phyloP scores from a whole-genome alignment of 805 yeast species.

The Nadsonia fulvescens region DNA sequence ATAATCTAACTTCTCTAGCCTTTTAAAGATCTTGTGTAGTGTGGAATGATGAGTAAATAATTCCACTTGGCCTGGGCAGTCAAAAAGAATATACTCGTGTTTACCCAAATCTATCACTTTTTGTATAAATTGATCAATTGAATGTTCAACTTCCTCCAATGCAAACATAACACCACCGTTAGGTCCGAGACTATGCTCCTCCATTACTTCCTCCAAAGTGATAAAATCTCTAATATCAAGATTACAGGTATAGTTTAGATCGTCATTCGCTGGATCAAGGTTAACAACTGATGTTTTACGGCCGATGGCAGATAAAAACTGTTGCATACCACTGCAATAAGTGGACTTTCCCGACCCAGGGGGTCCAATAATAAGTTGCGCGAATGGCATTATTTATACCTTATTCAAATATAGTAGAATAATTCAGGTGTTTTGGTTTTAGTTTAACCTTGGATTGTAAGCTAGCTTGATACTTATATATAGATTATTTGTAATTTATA shows the following conservation, averaged over 20 bases:
- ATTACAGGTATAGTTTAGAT: conserved; percentile 49
- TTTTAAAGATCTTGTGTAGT: conserved; percentile 45
- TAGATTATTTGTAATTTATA: too few relatives aligned
- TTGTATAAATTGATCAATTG: conserved; percentile 38
- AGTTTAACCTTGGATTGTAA: too few relatives aligned
- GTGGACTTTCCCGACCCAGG: conserved; percentile 98
- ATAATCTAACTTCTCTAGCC: conserved; percentile 42
- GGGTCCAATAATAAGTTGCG: conserved; percentile 90
- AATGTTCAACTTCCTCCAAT: conserved; percentile 42
- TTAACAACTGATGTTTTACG: conserved; percentile 71
- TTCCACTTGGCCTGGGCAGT: conserved; percentile 94
- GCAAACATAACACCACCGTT: conserved; percentile 87
- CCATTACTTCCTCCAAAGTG: conserved; percentile 64
- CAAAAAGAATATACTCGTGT: conserved; percentile 56
- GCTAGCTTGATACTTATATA: too few relatives aligned
- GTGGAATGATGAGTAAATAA: conserved; percentile 80
- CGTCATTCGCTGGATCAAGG: conserved; percentile 83
- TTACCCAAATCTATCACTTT: conserved; percentile 38
- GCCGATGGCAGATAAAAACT: conserved; percentile 87
- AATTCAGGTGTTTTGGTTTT: background rate
- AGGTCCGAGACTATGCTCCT: conserved; percentile 55
- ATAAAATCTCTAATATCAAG: conserved; percentile 65
- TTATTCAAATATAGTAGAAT: background rate
- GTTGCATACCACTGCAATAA: conserved; percentile 78
- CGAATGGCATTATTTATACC: conserved; percentile 23